Percentiles rank a stretch among this genome's conserved stretches.
These are phyloP conservation scores for Coelastrella sp. DNA, from an alignment of 139 green algal species.

Conservation along the genomic window DNA sequence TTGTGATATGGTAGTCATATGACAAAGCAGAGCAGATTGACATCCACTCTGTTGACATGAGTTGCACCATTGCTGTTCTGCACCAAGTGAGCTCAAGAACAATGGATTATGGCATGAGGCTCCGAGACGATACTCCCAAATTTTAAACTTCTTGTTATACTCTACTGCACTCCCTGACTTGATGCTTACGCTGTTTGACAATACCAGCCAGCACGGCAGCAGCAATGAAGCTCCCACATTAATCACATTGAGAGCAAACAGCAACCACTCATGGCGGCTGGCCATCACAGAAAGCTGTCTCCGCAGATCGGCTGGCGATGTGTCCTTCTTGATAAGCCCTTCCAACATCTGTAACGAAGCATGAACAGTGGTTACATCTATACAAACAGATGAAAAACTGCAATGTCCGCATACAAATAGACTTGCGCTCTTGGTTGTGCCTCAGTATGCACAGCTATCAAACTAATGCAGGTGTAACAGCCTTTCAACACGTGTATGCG, in stretches of 20 bases:
- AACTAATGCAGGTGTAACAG: too few relatives aligned
- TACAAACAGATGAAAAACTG: not conserved
- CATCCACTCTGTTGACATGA: too few relatives aligned
- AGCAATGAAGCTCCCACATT: slow-evolving; percentile 22
- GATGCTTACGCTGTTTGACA: slow-evolving; percentile 9
- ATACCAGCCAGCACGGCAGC: slow-evolving; percentile 29
- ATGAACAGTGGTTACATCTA: not conserved
- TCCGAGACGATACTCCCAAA: too few relatives aligned
- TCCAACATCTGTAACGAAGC: not conserved
- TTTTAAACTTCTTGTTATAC: too few relatives aligned
- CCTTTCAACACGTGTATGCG: too few relatives aligned
- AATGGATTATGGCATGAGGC: too few relatives aligned
- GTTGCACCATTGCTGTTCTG: too few relatives aligned
- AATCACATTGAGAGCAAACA: not conserved
- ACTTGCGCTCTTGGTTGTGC: too few relatives aligned
- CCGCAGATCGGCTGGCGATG: not conserved
- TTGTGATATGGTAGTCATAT: too few relatives aligned
- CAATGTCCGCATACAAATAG: not conserved
- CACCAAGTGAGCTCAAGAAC: too few relatives aligned
- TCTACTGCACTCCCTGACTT: too few relatives aligned
- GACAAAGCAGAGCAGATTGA: too few relatives aligned
- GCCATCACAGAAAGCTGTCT: not conserved
- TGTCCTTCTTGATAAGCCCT: slow-evolving; percentile 9
- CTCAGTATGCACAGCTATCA: not conserved
- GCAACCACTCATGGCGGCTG: not conserved